Evolutionary conservation across 768 basidiomycete genomes (phyloP), one percentile per base, ranked within the genome.

Genomic region (Auricularia sp.): DNA sequence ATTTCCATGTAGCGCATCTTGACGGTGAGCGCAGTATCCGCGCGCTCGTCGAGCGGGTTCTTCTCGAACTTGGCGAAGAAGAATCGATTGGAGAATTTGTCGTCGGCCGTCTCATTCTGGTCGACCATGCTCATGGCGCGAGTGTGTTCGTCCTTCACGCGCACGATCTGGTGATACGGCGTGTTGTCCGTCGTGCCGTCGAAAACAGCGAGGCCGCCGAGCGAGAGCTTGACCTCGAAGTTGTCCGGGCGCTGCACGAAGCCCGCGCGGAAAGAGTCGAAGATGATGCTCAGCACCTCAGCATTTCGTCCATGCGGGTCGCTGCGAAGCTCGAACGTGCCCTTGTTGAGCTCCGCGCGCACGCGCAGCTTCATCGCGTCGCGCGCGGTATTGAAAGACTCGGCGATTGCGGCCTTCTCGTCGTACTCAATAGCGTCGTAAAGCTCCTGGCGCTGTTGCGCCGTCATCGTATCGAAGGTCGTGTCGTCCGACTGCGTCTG

Each of bases 1-100:
- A 99, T 89, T 75, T 98, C 96, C 87, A 96, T 90, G 70, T 96
- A 90, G 11, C 92, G 85, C 90, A 98, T 90, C 65, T 86, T 87
- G 59, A 95, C 83, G 13, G 89, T 90, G 63, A 99, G 78, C 1
- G 90, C 92, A 70, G 83, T 96, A 73, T 98, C 96, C 33, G 97
- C 94, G 54, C 92, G 85, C 63, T 88, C 86, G 73, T 97, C 93
- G 47, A 98, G 78, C 8, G 96, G 97, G 68, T 90, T 94, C 65
- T 87, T 87, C 77, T 98, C 97, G 69, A 94, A 90, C 72, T 91
- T 92, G 70, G 95, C 77, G 69, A 85, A 91, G 75, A 99, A 93
- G 80, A 99, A 98, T 7, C 56, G 56, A 18, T 59, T 59, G 8
- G 56, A 21, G 3, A 79, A 78, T 61, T 79, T 73, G 21, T 68